Evolutionary conservation across 768 basidiomycete species (phyloP).

Genomic region (Floccularia luteovirens): DNA sequence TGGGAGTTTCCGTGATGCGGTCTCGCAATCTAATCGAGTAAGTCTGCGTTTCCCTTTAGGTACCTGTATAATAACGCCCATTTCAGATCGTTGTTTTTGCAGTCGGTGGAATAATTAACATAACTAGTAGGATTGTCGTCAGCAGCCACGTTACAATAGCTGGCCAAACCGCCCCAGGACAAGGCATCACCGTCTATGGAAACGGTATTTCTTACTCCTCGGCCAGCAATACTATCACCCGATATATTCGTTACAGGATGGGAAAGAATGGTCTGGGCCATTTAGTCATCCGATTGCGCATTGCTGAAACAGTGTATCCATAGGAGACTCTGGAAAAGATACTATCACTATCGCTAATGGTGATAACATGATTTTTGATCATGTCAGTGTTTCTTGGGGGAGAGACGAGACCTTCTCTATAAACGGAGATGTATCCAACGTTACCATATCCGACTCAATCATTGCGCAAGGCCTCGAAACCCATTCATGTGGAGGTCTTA

Average conservation of each 20-base stretch:
- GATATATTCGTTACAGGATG: slow-evolving; percentile 21
- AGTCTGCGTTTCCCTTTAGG: slow-evolving; percentile 1
- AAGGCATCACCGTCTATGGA: slow-evolving; percentile 28
- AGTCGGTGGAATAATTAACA: slow-evolving; percentile 24
- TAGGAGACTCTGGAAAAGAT: slow-evolving; percentile 25
- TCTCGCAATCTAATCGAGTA: slow-evolving; percentile 20
- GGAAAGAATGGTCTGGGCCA: slow-evolving; percentile 15
- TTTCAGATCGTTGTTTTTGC: slow-evolving; percentile 23
- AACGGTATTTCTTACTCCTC: slow-evolving; percentile 23
- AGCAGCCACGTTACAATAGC: slow-evolving; percentile 22
- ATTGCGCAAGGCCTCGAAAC: slow-evolving; percentile 28
- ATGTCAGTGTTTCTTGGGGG: slow-evolving; percentile 25
- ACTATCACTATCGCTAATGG: slow-evolving; percentile 25
- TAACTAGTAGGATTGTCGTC: slow-evolving; percentile 20
- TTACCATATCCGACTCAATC: slow-evolving; percentile 27
- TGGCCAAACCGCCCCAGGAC: slow-evolving; percentile 28
- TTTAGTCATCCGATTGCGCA: background rate
- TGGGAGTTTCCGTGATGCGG: slow-evolving; percentile 27
- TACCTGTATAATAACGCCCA: background rate
- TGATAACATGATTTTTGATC: slow-evolving; percentile 27
- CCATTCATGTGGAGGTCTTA: slow-evolving; percentile 26
- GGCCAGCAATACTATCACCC: slow-evolving; percentile 20
- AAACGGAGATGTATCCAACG: slow-evolving; percentile 26
- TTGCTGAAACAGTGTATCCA: background rate
- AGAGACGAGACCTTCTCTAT: slow-evolving; percentile 27